A percentile compares a stretch with the other conserved stretches of the same genome.
Conservation (phyloP, 2,329 filamentous ascomycete species). For the Teratosphaeria epicoccoides region DNA sequence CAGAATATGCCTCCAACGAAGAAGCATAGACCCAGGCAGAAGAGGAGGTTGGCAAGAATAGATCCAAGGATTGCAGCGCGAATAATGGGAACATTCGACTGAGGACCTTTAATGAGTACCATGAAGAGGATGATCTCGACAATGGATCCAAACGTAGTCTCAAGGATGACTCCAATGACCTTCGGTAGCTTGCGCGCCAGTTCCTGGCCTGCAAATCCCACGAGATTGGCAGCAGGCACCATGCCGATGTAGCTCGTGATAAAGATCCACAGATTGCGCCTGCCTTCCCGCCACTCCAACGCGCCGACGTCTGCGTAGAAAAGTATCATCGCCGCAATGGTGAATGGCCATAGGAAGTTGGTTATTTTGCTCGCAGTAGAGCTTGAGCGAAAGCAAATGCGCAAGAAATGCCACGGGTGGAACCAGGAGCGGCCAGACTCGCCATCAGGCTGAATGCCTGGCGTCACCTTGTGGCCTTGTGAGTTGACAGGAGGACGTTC, state of each 20-base stretch:
- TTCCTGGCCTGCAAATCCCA: slow-evolving; percentile 57
- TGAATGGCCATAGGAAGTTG: slow-evolving; percentile 41
- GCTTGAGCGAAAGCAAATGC: slow-evolving; percentile 35
- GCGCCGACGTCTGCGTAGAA: slow-evolving; percentile 30
- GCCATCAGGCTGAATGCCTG: slow-evolving; percentile 35
- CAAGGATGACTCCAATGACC: slow-evolving; percentile 51
- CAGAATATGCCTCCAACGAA: slow-evolving; percentile 61
- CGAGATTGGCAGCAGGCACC: slow-evolving; percentile 39
- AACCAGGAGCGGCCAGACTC: slow-evolving; percentile 39
- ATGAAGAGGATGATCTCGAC: slow-evolving; percentile 79
- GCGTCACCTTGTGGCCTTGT: slow-evolving; percentile 34
- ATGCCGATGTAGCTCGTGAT: slow-evolving; percentile 41
- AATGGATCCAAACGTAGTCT: slow-evolving; percentile 51
- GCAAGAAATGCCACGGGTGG: slow-evolving; percentile 33
- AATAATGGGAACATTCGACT: slow-evolving; percentile 47
- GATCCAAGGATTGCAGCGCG: slow-evolving; percentile 74
- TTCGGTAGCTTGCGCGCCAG: slow-evolving; percentile 64
- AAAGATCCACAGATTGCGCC: slow-evolving; percentile 34
- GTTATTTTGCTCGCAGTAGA: slow-evolving; percentile 37
- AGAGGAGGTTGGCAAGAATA: slow-evolving; percentile 67
- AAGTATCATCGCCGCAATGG: slow-evolving; percentile 37
- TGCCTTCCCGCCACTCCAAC: slow-evolving; percentile 16
- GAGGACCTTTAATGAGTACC: slow-evolving; percentile 45
- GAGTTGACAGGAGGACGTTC: slow-evolving; percentile 29
- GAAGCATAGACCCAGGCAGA: slow-evolving; percentile 66